A percentile compares a stretch with the other conserved stretches of the same genome.
These are phyloP conservation scores for Phytophthora lateralis DNA, from an alignment of 352 stramenopile species.

Conservation along the genomic window DNA sequence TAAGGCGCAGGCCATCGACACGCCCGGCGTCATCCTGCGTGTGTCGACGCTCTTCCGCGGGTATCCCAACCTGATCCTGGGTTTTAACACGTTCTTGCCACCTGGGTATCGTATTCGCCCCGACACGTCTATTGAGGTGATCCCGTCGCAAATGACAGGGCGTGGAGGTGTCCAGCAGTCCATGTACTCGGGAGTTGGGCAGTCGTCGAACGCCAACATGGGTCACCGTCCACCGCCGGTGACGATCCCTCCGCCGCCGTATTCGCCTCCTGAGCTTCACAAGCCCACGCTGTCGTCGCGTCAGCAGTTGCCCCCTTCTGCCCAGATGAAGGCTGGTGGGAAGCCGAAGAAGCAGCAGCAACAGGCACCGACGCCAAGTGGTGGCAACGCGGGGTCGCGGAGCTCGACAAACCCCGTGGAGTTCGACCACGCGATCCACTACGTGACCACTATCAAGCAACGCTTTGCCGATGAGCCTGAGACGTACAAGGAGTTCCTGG, in stretches of 20 bases:
- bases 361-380: constrained; percentile 22
- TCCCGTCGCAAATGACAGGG: constrained; percentile 66
- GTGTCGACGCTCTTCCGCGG: constrained; percentile 98
- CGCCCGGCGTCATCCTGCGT: constrained; percentile 97
- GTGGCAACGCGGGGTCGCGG: constrained; percentile 36
- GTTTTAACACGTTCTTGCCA: constrained; percentile 99
- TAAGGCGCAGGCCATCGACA: constrained; percentile 99
- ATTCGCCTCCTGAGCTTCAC: constrained; percentile 58
- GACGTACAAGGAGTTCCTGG: constrained; percentile 99
- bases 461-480: constrained; percentile 97
- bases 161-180: constrained; percentile 39
- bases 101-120: constrained; percentile 91
- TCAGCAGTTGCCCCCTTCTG: constrained; percentile 46
- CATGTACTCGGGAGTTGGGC: constrained; percentile 45
- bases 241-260: constrained; percentile 71
- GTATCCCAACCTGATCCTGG: constrained; percentile 98
- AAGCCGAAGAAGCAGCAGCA: constrained; percentile 74
- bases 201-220: constrained; percentile 38
- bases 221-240: constrained; percentile 68
- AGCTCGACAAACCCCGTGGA: constrained; percentile 92
- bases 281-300: constrained; percentile 55
- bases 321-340: constrained; percentile 34
- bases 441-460: constrained; percentile 99
- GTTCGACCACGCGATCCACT: constrained; percentile 99
- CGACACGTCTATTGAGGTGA: constrained; percentile 84